A percentile compares a stretch with the other conserved stretches of the same genome.
phyloP scores from a whole-genome alignment of 176 grass and related monocot species.

The Zea luxurians region DNA sequence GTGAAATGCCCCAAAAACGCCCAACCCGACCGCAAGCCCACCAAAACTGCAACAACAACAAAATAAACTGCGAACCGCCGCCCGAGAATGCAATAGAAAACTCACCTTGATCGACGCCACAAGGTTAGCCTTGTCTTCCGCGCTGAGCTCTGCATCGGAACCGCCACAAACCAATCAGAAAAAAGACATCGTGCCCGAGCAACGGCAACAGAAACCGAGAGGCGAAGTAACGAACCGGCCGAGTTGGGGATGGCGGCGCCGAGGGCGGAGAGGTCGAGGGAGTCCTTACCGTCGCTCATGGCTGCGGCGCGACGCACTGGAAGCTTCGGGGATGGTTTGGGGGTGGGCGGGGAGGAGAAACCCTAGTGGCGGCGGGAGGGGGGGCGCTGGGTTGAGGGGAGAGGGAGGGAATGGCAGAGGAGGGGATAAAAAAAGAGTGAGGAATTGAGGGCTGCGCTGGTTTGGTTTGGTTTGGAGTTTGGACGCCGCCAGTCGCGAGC shows the following conservation, averaged over 20 bases:
- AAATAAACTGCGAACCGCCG: background rate
- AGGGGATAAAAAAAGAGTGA: constrained; percentile 39
- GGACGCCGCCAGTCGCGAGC: constrained; percentile 23
- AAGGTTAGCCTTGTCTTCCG: constrained; percentile 65
- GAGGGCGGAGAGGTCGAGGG: constrained; percentile 68
- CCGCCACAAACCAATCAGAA: constrained; percentile 22
- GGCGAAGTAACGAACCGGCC: constrained; percentile 16
- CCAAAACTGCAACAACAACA: constrained; percentile 1
- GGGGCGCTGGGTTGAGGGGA: background rate
- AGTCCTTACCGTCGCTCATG: constrained; percentile 75
- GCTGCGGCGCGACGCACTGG: constrained; percentile 3
- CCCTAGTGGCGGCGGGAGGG: constrained; percentile 53
- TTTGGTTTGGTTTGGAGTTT: background rate
- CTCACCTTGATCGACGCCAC: constrained; percentile 70
- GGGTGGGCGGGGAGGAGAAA: constrained; percentile 49
- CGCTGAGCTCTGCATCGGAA: constrained; percentile 56
- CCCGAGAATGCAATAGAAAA: constrained; percentile 5
- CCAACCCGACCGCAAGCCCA: background rate
- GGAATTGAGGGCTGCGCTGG: constrained; percentile 9
- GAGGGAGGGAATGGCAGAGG: constrained; percentile 13
- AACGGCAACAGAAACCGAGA: constrained; percentile 11
- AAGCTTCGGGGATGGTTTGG: constrained; percentile 20
- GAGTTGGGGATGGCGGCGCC: constrained; percentile 56
- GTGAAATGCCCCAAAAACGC: background rate
- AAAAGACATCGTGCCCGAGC: background rate